Evolutionary conservation across 2,329 filamentous ascomycete genomes (phyloP), one percentile per base, ranked within the genome.

Genomic region (Xenoacremonium recifei): DNA sequence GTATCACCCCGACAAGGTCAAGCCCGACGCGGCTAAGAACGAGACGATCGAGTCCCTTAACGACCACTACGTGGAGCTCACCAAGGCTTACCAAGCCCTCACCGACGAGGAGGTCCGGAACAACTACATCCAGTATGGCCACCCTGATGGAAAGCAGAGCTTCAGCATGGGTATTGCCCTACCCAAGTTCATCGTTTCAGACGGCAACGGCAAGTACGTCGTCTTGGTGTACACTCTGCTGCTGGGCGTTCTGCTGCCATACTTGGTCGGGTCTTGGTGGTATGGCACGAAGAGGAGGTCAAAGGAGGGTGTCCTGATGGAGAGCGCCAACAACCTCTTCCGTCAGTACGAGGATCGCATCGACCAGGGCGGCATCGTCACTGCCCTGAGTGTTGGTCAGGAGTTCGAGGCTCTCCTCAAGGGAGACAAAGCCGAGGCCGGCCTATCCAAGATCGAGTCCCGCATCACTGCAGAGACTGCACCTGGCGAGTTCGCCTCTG

Each of bases 111-210:
- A 97, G 31, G 80, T 97, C 47, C 87, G 93, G 61, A 95, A 95
- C 70, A 99, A 99, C 73, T 99, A 88, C 68, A 84, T 96, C 39
- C 87, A 95, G 66, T 99, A 87, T 60, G 93, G 93, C 42, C 90
- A 99, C 66, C 93, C 93, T 6, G 93, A 99, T 64, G 93, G 93
- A 62, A 97, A 96, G 77, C 93, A 99, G 71, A 92, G 90, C 65
- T 93, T 91, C 69, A 96, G 90, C 70, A 97, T 99, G 61, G 92
- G 93, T 51, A 99, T 99, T 53, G 93, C 92, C 34, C 78, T 99
- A 34, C 93, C 93, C 34, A 86, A 93, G 64, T 89, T 93, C 68
- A 90, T 99, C 57, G 79, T 99, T 41, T 87, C 88, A 12, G 89
- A 96, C 54, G 92, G 91, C 41, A 95, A 93, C 65, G 92, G 91